Base-by-base conservation (phyloP, 441 rosid species). In the Populus tomentosa region DNA sequence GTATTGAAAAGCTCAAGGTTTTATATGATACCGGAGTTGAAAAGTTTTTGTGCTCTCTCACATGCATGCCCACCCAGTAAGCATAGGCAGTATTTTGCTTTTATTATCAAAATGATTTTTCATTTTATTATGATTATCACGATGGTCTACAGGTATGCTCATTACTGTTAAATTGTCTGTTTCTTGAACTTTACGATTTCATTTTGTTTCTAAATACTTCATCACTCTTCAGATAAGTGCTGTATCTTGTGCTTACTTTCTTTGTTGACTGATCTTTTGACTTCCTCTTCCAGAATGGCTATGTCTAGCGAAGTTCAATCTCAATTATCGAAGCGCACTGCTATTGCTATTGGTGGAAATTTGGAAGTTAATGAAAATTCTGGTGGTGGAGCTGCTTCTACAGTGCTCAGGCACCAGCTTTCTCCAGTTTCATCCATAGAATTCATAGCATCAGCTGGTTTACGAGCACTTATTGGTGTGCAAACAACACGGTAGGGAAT, bases 251-350 rank as follows among this genome's bases (percentile, higher is more conserved):
- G n/a, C 50, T 38, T 76, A 28, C 70, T 67, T 80, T 74, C n/a
- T 78, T 61, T 61, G 69, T 66, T 69, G 32, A 80, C 50, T 82
- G 14, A 78, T 78, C 24, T 81, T 67, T 59, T 69, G 62, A 70
- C 68, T 84, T 69, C 59, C 8, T 78, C 42, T 85, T 69, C 76
- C 90, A 96, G 98, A 80, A 92, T 94, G 98, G 94, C 89, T 77
- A 94, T 94, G 97, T 68, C 89, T 81, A 92, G 94, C 82, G 83
- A 94, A 86, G 87, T 94, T 78, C 92, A 91, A 78, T 89, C 96
- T 42, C 94, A 87, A 74, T 73, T 96, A 78, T 96, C 99, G 13
- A 90, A 96, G 82, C 75, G 82, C 40, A 89, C 88, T 82, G 81
- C 87, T 68, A 64, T 94, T 59, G 90, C 88, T 71, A 83, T 94